Evolutionary conservation across 2,329 filamentous ascomycete genomes (phyloP), one percentile per base, ranked within the genome.

Genomic region (Neurospora sp.): DNA sequence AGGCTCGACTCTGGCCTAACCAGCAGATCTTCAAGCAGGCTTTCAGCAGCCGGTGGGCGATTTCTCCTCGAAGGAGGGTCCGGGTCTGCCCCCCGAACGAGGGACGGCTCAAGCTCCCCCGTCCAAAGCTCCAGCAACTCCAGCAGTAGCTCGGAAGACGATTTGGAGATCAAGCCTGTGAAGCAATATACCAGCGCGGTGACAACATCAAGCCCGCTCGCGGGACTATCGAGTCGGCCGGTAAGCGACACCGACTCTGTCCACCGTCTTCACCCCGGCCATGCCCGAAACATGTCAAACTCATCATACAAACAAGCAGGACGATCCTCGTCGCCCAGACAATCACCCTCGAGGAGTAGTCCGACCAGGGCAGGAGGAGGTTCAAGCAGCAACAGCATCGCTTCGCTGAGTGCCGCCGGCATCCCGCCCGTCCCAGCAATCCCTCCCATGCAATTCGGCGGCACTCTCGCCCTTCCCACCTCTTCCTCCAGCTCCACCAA

Each of bases 1-100:
- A 75, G 76, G 38, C 76, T 76, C 67, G 79, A 80, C 36, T 75
- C 78, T 8, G 77, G 77, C 2, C 77, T 78, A 36, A 75, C 76
- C 68, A 83, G 79, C 72, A 78, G 79, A 19, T 75, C 80, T 2
- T 80, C 80, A 13, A 80, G 79, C 74, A 81, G 81, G 76, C 78
- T 79, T 78, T 78, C 75, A 70, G 73, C 74, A 23, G 66, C 71
- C 66, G 52, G 52, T 62, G 52, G 52, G 10, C 71, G 70, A n/a
- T 68, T 69, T 67, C 71, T 66, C 10, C 62, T 72, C 10, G 68
- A 69, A 2, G 70, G 69, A 15, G 46, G 19, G 6, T 28, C 19
- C 19, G 46, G 46, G 10, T 15, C 19, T 7, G 39, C 66, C 39
- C 33, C 68, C 19, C 70, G 69, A 43, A 70, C n/a, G 46, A 72